Evolutionary conservation across 2,329 filamentous ascomycete genomes (phyloP).

Genomic region (Sporothrix pallida): DNA sequence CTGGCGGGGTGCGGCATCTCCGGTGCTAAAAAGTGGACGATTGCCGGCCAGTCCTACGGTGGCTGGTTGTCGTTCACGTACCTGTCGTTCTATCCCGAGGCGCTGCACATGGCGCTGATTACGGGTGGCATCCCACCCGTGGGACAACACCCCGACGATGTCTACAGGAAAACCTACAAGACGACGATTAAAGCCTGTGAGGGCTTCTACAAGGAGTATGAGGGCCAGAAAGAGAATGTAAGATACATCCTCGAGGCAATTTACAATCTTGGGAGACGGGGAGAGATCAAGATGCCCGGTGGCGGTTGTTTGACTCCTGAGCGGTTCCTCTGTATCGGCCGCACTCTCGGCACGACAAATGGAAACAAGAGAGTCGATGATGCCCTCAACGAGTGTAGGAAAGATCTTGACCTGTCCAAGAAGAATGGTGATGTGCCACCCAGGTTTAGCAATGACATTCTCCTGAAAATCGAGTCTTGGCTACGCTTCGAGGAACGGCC

Average conservation of each 20-base stretch:
- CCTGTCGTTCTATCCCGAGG: conserved; percentile 68
- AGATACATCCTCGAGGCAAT: conserved; percentile 23
- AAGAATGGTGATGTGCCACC: not conserved
- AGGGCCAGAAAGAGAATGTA: conserved; percentile 60
- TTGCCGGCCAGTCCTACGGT: conserved; percentile 75
- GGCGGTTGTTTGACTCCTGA: conserved; percentile 33
- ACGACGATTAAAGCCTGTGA: conserved; percentile 65
- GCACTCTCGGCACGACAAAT: conserved; percentile 35
- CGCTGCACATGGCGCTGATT: conserved; percentile 67
- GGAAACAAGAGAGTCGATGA: conserved; percentile 29
- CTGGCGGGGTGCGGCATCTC: conserved; percentile 41
- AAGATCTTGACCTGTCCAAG: not conserved
- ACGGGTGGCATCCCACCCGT: conserved; percentile 72
- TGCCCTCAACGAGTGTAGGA: not conserved
- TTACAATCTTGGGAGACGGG: not conserved
- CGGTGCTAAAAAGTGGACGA: conserved; percentile 62
- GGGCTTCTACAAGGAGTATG: conserved; percentile 69
- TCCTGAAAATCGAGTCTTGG: conserved; percentile 32
- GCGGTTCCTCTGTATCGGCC: conserved; percentile 38
- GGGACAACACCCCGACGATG: conserved; percentile 62
- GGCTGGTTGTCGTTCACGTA: conserved; percentile 75
- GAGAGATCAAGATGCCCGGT: conserved; percentile 17
- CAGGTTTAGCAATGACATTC: not conserved
- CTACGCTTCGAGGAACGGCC: conserved; percentile 38
- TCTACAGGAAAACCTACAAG: conserved; percentile 64